Base-by-base conservation (phyloP, 2,329 filamentous ascomycete genomes). In the Claviceps pusilla region DNA sequence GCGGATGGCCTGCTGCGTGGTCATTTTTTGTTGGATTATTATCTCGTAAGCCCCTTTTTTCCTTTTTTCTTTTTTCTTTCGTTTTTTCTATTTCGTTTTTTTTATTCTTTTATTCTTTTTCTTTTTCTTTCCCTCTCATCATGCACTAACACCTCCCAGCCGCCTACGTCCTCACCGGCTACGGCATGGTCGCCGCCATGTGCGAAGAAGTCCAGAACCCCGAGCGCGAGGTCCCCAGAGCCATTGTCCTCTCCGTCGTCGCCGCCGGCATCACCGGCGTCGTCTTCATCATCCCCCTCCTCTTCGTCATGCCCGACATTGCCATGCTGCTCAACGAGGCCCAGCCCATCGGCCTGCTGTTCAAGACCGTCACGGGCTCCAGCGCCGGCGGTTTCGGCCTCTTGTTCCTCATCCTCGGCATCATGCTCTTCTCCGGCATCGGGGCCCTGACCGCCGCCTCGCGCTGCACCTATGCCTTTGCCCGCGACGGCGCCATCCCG, bases 381-480 rank as follows among this genome's bases (percentile, higher is more conserved):
- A 76, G 83, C 1, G 80, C 73, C 5, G 87, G 85, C 29, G 87
- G 86, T 0, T 89, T 91, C 59, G 85, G 83, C 0, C 73, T 90
- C 6, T 74, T 89, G 14, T 86, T 90, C 67, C 71, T 90, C 2
- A 81, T 91, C 59, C 75, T 90, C 29, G 85, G 86, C 1, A 88
- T 91, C 61, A 74, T 86, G 56, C 76, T 90, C 65, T 89, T 90
- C 62, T 85, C 86, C 1, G 86, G 86, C 24, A 81, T 85, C 39
- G 86, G 85, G 7, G 82, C 86, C 1, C 71, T 89, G 24, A 90
- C 86, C 0, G 86, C 86, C 2, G 81, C 86, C 2, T 84, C 80
- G 52, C 77, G 86, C 29, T 87, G 84, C 71, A 87, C 83, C 1
- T 89, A 86, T 62, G 84, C 86, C 12, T 89, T 89, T 65, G 83